Conservation (phyloP, 1,284 basidiomycete genomes). For the Leccinum pachyderme region DNA sequence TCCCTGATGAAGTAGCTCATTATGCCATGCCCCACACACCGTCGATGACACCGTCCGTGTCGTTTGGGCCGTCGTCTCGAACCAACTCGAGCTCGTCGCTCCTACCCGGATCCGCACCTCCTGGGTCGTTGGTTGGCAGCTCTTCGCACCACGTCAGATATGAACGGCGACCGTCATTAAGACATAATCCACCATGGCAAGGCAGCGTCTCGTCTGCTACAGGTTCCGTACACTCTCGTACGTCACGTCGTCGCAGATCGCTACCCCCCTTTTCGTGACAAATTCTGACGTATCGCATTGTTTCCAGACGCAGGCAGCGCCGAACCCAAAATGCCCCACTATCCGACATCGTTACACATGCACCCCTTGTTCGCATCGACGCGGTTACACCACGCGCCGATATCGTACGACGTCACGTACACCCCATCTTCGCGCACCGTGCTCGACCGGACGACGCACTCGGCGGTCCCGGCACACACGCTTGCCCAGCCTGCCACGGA, state of each 20-base stretch:
- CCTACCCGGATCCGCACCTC: conserved; percentile 32
- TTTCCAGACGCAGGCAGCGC: conserved; percentile 25
- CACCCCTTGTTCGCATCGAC: conserved; percentile 60
- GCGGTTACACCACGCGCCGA: conserved; percentile 52
- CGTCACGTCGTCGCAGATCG: conserved; percentile 13
- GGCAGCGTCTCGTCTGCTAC: conserved; percentile 37
- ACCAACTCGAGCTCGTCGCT: conserved; percentile 48
- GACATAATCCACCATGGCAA: conserved; percentile 45
- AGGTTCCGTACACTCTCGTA: conserved; percentile 31
- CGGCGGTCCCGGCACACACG: conserved; percentile 54
- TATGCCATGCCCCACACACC: conserved; percentile 29
- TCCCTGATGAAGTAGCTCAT: conserved; percentile 25
- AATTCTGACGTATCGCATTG: conserved; percentile 1
- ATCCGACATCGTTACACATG: conserved; percentile 50
- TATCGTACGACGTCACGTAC: conserved; percentile 59
- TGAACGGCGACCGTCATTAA: conserved; percentile 40
- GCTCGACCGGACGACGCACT: conserved; percentile 52
- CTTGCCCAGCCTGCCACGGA: conserved; percentile 65
- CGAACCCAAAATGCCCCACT: conserved; percentile 19
- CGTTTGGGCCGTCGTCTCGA: conserved; percentile 42
- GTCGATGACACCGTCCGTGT: conserved; percentile 32
- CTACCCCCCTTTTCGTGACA: conserved; percentile 7
- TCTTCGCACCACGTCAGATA: conserved; percentile 31
- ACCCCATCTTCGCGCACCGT: conserved; percentile 58
- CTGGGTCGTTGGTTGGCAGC: conserved; percentile 29